phyloP scores from a whole-genome alignment of 1,284 basidiomycete genomes.

The Trichosporon ovoides region DNA sequence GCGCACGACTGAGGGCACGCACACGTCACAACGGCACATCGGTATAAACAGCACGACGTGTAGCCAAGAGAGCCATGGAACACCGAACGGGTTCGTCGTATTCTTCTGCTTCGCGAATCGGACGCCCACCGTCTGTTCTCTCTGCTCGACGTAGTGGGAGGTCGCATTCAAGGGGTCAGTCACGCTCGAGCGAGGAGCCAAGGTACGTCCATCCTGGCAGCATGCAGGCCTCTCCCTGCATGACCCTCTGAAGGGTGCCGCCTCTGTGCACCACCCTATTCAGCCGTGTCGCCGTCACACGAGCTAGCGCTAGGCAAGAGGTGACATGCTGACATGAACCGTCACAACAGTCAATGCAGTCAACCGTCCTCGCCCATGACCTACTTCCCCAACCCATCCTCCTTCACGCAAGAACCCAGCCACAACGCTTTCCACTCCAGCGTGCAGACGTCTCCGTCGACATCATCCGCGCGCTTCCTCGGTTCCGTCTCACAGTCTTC shows the following conservation, averaged over 20 bases:
- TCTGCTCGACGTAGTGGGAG: neutral
- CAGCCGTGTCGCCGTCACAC: neutral
- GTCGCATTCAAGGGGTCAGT: constrained; percentile 6
- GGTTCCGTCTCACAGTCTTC: constrained; percentile 19
- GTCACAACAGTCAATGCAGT: constrained; percentile 16
- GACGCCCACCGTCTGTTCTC: neutral
- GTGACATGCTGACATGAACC: neutral
- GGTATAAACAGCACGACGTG: too few relatives aligned
- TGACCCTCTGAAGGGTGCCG: neutral
- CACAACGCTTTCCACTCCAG: constrained; percentile 4
- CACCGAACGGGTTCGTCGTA: neutral
- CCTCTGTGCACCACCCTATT: neutral
- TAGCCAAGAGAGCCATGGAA: neutral
- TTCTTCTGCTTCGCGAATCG: neutral
- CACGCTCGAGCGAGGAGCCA: constrained; percentile 2
- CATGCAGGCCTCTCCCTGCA: neutral
- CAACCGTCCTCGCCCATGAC: constrained; percentile 39
- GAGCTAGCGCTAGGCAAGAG: neutral
- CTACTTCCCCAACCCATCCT: constrained; percentile 43
- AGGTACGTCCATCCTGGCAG: constrained; percentile 1
- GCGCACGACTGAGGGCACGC: too few relatives aligned
- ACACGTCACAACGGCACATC: too few relatives aligned
- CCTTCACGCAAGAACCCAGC: constrained; percentile 26
- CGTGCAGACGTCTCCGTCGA: constrained; percentile 18
- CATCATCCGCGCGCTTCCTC: constrained; percentile 8